These are phyloP conservation scores for Vigna angularis DNA, from an alignment of 306 rosid species.

Conservation along the genomic window DNA sequence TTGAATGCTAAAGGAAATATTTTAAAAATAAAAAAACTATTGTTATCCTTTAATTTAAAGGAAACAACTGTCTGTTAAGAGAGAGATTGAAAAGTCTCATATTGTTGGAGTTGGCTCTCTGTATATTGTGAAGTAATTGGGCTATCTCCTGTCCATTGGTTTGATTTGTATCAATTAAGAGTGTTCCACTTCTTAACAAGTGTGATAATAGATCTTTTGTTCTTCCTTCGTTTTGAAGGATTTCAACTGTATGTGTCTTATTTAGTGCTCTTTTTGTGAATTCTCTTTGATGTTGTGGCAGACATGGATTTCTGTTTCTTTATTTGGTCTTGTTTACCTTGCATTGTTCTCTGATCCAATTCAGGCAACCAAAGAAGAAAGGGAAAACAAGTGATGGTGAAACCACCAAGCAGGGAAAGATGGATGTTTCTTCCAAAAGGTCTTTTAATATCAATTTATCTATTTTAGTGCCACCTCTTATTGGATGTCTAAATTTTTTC, in stretches of 20 bases:
- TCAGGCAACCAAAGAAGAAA: conserved; percentile 76
- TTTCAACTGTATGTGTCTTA: conserved; percentile 7
- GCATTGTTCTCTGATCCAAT: conserved; percentile 34
- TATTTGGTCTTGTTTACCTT: conserved; percentile 22
- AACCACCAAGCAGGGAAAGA: conserved; percentile 60
- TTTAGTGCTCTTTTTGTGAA: conserved; percentile 10
- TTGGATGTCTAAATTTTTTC: conserved; percentile 43
- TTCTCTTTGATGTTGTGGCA: conserved; percentile 9
- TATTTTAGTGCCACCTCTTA: conserved; percentile 8
- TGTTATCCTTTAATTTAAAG: not conserved
- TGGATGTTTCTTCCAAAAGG: conserved; percentile 61
- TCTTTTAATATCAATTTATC: conserved; percentile 46
- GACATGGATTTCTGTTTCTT: conserved; percentile 10
- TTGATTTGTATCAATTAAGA: not conserved
- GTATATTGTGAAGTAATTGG: not conserved
- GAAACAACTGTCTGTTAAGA: not conserved
- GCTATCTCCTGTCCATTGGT: not conserved
- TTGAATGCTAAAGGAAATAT: not conserved
- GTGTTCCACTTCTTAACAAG: not conserved
- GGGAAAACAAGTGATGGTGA: conserved; percentile 57
- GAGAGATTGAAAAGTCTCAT: not conserved
- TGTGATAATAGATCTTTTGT: conserved; percentile 13
- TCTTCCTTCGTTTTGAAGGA: not conserved
- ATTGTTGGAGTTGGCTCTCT: not conserved
- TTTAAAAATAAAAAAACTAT: not conserved